Evolutionary conservation across 179 eudicot genomes (phyloP).

Genomic region (Corrigiola litoralis): DNA sequence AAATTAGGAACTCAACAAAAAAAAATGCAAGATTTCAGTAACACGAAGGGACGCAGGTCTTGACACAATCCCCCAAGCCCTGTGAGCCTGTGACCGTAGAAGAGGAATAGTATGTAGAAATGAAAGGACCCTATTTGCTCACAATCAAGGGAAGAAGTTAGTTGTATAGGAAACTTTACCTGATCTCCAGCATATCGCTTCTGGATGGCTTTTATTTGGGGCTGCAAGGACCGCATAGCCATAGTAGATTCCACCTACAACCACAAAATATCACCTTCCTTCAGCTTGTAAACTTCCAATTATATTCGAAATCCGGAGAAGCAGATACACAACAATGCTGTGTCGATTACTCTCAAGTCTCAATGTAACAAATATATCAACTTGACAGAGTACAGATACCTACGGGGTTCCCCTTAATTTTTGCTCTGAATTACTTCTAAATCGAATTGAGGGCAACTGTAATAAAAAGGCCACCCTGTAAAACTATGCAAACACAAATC

Average conservation of each 20-base stretch:
- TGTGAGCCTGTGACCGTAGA: not conserved
- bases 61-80: not conserved
- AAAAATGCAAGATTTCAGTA: not conserved
- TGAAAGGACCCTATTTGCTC: not conserved
- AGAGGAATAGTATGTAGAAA: not conserved
- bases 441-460: no score
- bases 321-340: no score
- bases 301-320: no score
- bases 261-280: not conserved
- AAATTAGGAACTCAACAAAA: no score
- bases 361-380: no score
- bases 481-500: no score
- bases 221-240: conserved; percentile 93
- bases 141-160: not conserved
- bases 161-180: conserved; percentile 36
- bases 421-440: no score
- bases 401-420: no score
- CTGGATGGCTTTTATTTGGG: conserved; percentile 95
- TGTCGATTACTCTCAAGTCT: no score
- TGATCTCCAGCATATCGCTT: conserved; percentile 92
- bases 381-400: no score
- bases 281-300: conserved; percentile 2
- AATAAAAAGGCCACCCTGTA: no score
- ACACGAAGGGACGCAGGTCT: no score
- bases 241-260: conserved; percentile 85